These are phyloP conservation scores for Picocystis salinarum DNA, from an alignment of 139 green algal genomes.

Conservation along the genomic window DNA sequence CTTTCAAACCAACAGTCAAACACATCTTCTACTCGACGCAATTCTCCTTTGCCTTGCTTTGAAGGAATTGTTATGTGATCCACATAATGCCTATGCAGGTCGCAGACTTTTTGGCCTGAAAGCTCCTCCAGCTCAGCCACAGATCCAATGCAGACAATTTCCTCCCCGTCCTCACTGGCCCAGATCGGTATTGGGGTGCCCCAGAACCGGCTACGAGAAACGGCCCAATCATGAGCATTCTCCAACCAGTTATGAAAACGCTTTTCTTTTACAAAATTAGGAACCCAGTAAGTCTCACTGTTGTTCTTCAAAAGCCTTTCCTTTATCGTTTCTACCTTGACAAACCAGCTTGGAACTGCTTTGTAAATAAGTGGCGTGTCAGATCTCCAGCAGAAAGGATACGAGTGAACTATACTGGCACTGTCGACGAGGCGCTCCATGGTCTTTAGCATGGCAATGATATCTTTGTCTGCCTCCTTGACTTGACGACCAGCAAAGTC, in stretches of 20 bases:
- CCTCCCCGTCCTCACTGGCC: constrained; percentile 56
- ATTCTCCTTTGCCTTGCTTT: constrained; percentile 31
- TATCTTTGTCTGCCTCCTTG: constrained; percentile 88
- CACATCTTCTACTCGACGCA: constrained; percentile 81
- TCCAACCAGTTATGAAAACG: constrained; percentile 98
- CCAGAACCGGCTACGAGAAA: constrained; percentile 78
- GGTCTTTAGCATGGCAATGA: constrained; percentile 63
- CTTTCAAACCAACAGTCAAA: constrained; percentile 99
- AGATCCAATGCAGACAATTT: constrained; percentile 70
- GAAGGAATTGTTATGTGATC: constrained; percentile 91
- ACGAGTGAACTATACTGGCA: constrained; percentile 50
- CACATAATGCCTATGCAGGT: constrained; percentile 96
- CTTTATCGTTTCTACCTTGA: constrained; percentile 75
- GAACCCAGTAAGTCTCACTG: constrained; percentile 80
- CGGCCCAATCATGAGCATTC: constrained; percentile 79
- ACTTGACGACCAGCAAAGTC: constrained; percentile 68
- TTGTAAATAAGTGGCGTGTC: constrained; percentile 51
- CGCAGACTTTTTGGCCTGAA: constrained; percentile 55
- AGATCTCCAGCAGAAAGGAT: constrained; percentile 97
- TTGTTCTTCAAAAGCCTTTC: constrained; percentile 72
- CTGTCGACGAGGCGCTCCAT: constrained; percentile 58
- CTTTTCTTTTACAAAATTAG: constrained; percentile 74
- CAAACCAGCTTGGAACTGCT: constrained; percentile 92
- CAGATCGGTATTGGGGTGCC: constrained; percentile 96
- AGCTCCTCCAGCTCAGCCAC: constrained; percentile 73